Base-by-base conservation (phyloP, 2,329 filamentous ascomycete species). In the Verticillium klebahnii region DNA sequence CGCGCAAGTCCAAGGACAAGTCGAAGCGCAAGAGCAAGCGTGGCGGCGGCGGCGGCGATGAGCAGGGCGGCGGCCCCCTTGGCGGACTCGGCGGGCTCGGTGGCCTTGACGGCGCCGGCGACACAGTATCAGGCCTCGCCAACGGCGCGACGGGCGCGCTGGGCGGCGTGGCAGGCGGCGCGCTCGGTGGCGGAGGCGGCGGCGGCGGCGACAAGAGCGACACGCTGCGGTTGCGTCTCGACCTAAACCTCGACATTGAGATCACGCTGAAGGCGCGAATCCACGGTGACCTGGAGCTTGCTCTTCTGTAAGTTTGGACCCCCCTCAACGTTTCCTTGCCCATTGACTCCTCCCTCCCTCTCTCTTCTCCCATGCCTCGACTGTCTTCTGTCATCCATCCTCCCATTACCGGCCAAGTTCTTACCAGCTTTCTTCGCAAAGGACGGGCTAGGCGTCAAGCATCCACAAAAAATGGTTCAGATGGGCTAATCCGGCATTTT, bases 251-350 rank as follows among this genome's bases (percentile, higher is more conserved):
- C 62, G 91, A 95, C 67, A 83, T 95, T 58, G 91, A 95, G 75
- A 91, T 95, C 64, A 89, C 92, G 69, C 82, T 95, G 64, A 95
- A 95, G 81, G 91, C 91, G 23, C 89, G 89, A 74, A 93, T 95
- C 67, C 88, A 93, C 69, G 92, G 92, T 71, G 92, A 96, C 77
- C 77, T 96, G 66, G 93, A 91, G 37, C 76, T 95, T 66, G 89
- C 88, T 66, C 81, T 95, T 68, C 76, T 85, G 82, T 85, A 77
- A 75, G 82, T 80, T 57, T 60, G 12, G 14, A 45, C 56, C 19
- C 37, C 31, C 12, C 39, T 60, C 59, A n/a, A 23, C 45, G 45
- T 50, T 50, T 50, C 29, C 45, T 50, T 50, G 25, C 45, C 45
- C 45, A 12, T 50, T 19, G 19, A n/a, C 23, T n/a, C 45, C 19